These are phyloP conservation scores for Penicillium lagena DNA, from an alignment of 495 filamentous ascomycete species.

Conservation along the genomic window DNA sequence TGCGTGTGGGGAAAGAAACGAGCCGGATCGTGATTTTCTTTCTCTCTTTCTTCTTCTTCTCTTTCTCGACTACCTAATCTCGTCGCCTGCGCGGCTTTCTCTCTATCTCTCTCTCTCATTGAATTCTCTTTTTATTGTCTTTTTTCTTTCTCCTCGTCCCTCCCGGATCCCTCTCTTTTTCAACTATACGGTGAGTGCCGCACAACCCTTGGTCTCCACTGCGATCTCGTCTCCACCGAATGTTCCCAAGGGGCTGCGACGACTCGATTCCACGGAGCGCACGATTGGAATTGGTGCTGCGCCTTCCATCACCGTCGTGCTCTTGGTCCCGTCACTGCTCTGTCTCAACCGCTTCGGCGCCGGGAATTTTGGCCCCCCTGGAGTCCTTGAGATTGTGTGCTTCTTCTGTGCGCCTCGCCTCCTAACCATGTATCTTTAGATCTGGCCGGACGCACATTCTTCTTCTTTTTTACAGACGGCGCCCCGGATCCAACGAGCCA, in stretches of 20 bases:
- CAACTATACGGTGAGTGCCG: too few relatives aligned
- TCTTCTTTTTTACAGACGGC: neutral
- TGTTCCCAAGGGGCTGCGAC: too few relatives aligned
- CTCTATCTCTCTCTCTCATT: neutral
- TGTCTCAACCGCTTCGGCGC: too few relatives aligned
- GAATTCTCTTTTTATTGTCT: neutral
- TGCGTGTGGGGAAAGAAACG: constrained; percentile 6
- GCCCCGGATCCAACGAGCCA: constrained; percentile 6
- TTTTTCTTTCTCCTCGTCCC: neutral
- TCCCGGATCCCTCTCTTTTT: too few relatives aligned
- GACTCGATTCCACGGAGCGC: too few relatives aligned
- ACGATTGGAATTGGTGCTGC: too few relatives aligned
- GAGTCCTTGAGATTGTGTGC: constrained; percentile 1
- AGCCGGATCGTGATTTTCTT: constrained; percentile 4
- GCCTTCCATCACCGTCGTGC: too few relatives aligned
- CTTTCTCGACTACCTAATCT: neutral
- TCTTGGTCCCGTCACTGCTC: too few relatives aligned
- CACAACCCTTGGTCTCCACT: too few relatives aligned
- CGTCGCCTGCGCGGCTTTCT: neutral
- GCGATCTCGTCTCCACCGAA: too few relatives aligned
- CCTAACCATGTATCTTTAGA: constrained; percentile 16
- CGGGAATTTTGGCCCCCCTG: neutral
- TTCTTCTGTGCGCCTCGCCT: neutral
- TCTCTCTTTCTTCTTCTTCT: neutral
- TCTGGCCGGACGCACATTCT: constrained; percentile 18